Conservation (phyloP, 2,329 filamentous ascomycete species). For the Fusarium guadeloupense region DNA sequence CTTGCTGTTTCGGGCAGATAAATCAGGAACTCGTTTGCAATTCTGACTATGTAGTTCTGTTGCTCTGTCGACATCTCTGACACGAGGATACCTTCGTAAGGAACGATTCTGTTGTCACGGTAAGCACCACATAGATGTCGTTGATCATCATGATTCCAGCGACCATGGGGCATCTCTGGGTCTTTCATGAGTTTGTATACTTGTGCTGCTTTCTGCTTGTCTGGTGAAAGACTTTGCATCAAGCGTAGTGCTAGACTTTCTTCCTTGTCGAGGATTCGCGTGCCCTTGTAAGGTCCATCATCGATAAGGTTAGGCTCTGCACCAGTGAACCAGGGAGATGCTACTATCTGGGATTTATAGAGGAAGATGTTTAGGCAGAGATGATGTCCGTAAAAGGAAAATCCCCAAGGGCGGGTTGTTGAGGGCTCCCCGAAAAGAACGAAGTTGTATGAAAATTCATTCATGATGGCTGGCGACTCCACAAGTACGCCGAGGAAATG, state of each 20-base stretch:
- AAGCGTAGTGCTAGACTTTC: conserved; percentile 71
- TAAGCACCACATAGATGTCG: conserved; percentile 81
- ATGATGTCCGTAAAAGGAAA: conserved; percentile 81
- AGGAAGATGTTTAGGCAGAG: conserved; percentile 78
- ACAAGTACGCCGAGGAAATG: conserved; percentile 78
- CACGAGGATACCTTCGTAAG: conserved; percentile 74
- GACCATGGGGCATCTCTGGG: conserved; percentile 70
- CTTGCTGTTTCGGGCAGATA: conserved; percentile 71
- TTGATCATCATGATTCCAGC: conserved; percentile 86
- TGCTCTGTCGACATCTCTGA: conserved; percentile 58
- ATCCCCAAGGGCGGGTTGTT: conserved; percentile 70
- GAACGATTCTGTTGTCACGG: conserved; percentile 79
- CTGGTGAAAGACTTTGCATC: conserved; percentile 69
- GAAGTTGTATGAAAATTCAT: conserved; percentile 81
- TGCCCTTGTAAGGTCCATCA: conserved; percentile 68
- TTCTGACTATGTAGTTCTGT: conserved; percentile 62
- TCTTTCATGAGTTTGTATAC: conserved; percentile 70
- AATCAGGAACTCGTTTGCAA: conserved; percentile 71
- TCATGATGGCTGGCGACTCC: conserved; percentile 69
- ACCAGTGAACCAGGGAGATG: conserved; percentile 80
- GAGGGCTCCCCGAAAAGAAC: conserved; percentile 73
- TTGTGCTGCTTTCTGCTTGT: conserved; percentile 61
- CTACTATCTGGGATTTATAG: conserved; percentile 69
- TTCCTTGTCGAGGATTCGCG: conserved; percentile 71
- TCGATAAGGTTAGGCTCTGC: conserved; percentile 83